phyloP scores from a whole-genome alignment of 192 early-diverging fungal genomes.

The Kappamyces sp. region DNA sequence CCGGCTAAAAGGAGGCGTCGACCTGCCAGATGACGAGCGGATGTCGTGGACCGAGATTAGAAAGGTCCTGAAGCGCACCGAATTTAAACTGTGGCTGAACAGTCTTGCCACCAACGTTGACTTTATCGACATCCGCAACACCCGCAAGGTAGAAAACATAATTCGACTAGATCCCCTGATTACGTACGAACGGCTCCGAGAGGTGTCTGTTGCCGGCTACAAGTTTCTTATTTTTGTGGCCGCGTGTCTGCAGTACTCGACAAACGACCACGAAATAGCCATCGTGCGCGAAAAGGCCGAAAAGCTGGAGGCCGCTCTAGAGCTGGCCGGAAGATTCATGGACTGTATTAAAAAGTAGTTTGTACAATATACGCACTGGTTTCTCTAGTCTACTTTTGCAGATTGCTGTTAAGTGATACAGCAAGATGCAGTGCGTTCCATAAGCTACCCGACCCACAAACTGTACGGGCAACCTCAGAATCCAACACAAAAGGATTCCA shows the following conservation, averaged over 20 bases:
- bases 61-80: constrained; percentile 35
- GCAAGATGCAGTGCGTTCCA: too few relatives aligned
- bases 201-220: constrained; percentile 42
- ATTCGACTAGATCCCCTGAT: constrained; percentile 42
- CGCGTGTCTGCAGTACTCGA: constrained; percentile 47
- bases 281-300: neutral
- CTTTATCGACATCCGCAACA: constrained; percentile 25
- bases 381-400: too few relatives aligned
- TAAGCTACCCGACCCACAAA: too few relatives aligned
- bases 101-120: constrained; percentile 35
- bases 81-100: constrained; percentile 45
- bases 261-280: constrained; percentile 29
- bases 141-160: constrained; percentile 42
- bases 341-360: neutral
- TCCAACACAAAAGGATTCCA: too few relatives aligned
- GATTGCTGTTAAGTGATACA: too few relatives aligned
- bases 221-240: constrained; percentile 48
- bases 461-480: too few relatives aligned
- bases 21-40: neutral
- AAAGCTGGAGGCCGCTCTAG: neutral
- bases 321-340: neutral
- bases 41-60: constrained; percentile 41
- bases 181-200: constrained; percentile 48
- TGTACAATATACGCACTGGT: too few relatives aligned
- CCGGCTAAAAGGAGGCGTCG: constrained; percentile 28